phyloP scores from a whole-genome alignment of 192 early-diverging fungal genomes.

The Rhizophlyctis rosea region DNA sequence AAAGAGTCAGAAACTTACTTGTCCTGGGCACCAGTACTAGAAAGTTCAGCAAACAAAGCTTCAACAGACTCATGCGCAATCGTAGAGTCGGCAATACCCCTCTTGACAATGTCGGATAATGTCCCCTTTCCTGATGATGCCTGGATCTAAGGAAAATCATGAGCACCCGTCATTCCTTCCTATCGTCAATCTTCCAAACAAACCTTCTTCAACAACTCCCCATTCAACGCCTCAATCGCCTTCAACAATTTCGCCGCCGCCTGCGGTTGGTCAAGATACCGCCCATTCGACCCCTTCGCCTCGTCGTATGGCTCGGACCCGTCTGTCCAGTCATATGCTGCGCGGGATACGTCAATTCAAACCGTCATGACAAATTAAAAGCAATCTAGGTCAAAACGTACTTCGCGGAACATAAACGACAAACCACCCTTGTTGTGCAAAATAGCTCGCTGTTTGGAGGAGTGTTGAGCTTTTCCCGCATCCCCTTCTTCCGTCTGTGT shows the following conservation, averaged over 20 bases:
- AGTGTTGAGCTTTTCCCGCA: slow-evolving; percentile 13
- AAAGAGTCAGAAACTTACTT: background rate
- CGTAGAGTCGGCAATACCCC: background rate
- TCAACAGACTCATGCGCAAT: background rate
- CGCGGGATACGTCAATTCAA: background rate
- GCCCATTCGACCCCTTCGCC: background rate
- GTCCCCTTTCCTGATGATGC: background rate
- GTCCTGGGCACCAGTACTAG: background rate
- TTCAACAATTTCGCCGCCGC: background rate
- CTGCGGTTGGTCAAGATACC: background rate
- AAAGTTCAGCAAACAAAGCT: background rate
- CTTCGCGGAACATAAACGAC: slow-evolving; percentile 8
- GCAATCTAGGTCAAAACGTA: too few relatives aligned
- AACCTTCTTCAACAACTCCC: background rate
- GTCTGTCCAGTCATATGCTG: background rate
- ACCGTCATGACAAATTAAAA: too few relatives aligned
- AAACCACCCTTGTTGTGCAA: background rate
- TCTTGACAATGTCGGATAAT: background rate
- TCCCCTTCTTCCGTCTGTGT: slow-evolving; percentile 9
- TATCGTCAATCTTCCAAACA: background rate
- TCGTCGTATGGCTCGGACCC: background rate
- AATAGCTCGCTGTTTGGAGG: slow-evolving; percentile 5
- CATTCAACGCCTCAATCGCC: background rate
- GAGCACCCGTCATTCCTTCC: background rate
- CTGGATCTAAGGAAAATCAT: background rate